These are phyloP conservation scores for Nannizziopsis barbatae DNA, from an alignment of 2,329 filamentous ascomycete species.

Conservation along the genomic window DNA sequence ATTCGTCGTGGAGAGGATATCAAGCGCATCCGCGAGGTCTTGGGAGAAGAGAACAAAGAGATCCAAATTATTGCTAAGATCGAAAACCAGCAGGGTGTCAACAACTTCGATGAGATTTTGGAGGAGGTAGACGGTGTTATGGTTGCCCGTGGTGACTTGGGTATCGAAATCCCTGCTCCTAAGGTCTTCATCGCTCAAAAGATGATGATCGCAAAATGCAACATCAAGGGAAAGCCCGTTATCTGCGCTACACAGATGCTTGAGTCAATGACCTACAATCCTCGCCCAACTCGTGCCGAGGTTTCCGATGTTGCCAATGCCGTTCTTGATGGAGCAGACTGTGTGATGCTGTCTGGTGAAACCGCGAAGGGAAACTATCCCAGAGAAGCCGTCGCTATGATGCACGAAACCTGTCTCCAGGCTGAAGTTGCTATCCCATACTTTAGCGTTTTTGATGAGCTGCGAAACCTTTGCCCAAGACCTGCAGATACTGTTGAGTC, in stretches of 20 bases:
- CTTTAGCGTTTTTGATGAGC: conserved; percentile 90
- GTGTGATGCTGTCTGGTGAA: conserved; percentile 98
- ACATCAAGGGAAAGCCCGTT: conserved; percentile 95
- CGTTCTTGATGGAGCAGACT: conserved; percentile 94
- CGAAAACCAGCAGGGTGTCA: conserved; percentile 98
- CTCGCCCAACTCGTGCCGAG: conserved; percentile 91
- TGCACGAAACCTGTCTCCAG: conserved; percentile 94
- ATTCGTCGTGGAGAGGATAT: conserved; percentile 93
- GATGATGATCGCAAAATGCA: conserved; percentile 99
- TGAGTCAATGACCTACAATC: conserved; percentile 99
- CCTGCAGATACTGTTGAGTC: conserved; percentile 85
- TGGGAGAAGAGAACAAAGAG: conserved; percentile 83
- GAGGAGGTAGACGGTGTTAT: conserved; percentile 96
- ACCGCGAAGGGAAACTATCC: conserved; percentile 97
- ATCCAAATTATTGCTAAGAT: conserved; percentile 99
- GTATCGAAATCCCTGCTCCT: conserved; percentile 96
- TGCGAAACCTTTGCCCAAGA: conserved; percentile 69
- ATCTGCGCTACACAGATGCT: conserved; percentile 99
- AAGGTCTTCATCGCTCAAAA: conserved; percentile 99
- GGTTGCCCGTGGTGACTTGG: conserved; percentile 96
- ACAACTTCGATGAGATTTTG: conserved; percentile 98
- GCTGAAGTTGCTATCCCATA: conserved; percentile 97
- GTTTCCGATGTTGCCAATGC: conserved; percentile 98
- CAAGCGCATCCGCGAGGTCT: conserved; percentile 76
- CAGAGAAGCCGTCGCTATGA: conserved; percentile 83